These are phyloP conservation scores for Colletotrichum paranaense DNA, from an alignment of 2,329 filamentous ascomycete species.

Conservation along the genomic window DNA sequence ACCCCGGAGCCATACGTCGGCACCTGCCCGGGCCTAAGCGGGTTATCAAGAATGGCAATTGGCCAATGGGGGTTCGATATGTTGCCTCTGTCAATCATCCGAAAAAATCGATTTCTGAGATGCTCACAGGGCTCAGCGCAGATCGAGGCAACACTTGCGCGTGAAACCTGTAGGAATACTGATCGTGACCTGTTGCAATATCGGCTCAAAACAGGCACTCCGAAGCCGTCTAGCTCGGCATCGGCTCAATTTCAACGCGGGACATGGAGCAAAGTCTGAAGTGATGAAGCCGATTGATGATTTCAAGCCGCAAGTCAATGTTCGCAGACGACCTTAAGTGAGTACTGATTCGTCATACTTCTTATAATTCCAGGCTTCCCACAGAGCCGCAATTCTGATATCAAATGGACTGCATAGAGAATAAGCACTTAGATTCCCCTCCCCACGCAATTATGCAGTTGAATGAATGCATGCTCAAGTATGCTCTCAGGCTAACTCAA, in stretches of 20 bases:
- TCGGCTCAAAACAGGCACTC: background rate
- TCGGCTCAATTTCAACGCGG: background rate
- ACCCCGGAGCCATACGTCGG: constrained; percentile 12
- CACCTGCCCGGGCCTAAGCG: background rate
- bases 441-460: background rate
- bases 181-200: background rate
- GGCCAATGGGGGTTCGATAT: background rate
- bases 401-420: background rate
- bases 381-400: background rate
- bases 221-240: constrained; percentile 5
- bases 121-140: background rate
- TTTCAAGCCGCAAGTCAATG: background rate
- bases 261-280: background rate
- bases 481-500: background rate
- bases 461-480: background rate
- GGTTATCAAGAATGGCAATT: background rate
- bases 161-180: background rate
- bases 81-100: background rate
- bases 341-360: background rate
- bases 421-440: background rate
- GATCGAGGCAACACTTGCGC: background rate
- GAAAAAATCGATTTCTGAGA: background rate
- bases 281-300: background rate
- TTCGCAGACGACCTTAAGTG: background rate
- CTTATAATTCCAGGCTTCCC: background rate